phyloP scores from a whole-genome alignment of 2,329 filamentous ascomycete species.

The Colletotrichum theobromicola region DNA sequence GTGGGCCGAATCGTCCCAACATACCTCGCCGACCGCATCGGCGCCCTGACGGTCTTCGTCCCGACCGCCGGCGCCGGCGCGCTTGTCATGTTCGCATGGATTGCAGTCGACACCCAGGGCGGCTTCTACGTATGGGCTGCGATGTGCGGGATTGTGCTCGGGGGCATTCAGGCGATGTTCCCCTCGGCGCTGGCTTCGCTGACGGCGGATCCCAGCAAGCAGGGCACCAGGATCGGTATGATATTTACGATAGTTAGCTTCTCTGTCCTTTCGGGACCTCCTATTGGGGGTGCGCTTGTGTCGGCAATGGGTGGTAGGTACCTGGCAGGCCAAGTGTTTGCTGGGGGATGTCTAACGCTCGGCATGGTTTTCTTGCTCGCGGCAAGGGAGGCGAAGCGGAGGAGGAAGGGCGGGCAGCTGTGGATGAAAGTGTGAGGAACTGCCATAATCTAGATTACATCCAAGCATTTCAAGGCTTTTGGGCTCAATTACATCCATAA shows the following conservation, averaged over 20 bases:
- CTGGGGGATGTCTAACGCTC: slow-evolving; percentile 16
- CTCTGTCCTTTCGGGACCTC: slow-evolving; percentile 47
- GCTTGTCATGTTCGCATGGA: slow-evolving; percentile 33
- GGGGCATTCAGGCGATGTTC: slow-evolving; percentile 35
- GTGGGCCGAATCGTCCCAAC: slow-evolving; percentile 53
- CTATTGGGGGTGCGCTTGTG: slow-evolving; percentile 35
- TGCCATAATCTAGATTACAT: neutral
- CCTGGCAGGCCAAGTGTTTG: slow-evolving; percentile 24
- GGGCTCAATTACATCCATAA: neutral
- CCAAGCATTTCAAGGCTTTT: neutral
- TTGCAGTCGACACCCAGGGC: slow-evolving; percentile 22
- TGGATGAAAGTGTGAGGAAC: neutral
- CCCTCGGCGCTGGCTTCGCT: slow-evolving; percentile 42
- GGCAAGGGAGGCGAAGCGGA: slow-evolving; percentile 12
- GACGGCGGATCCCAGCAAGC: slow-evolving; percentile 43
- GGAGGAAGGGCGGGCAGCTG: neutral
- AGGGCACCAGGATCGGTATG: slow-evolving; percentile 49
- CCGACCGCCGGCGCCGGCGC: slow-evolving; percentile 31
- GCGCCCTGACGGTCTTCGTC: slow-evolving; percentile 56
- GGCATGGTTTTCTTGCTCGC: slow-evolving; percentile 16
- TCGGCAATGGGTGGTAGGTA: slow-evolving; percentile 26
- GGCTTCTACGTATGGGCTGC: slow-evolving; percentile 32
- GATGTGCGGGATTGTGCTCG: slow-evolving; percentile 32
- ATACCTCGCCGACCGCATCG: slow-evolving; percentile 51
- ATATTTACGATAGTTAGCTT: slow-evolving; percentile 45